Conservation (phyloP, 306 rosid species). For the Cicer judaicum region DNA sequence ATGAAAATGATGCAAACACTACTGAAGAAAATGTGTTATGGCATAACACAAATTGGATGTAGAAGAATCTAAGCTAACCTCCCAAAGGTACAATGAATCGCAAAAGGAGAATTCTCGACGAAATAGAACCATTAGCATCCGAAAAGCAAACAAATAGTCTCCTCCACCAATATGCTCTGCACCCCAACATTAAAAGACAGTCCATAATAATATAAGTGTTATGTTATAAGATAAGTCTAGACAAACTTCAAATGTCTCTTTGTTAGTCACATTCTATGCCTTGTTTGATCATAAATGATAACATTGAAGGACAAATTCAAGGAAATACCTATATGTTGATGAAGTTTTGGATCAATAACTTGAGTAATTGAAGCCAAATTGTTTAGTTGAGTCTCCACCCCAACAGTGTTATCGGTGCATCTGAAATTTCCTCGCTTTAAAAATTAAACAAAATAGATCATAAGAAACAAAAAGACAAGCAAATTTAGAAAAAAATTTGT, state of each 20-base stretch:
- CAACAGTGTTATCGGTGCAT: conserved; percentile 84
- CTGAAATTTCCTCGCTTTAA: conserved; percentile 93
- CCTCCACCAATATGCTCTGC: conserved; percentile 97
- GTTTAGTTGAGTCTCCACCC: conserved; percentile 84
- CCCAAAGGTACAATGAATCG: conserved; percentile 98
- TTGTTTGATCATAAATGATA: not conserved
- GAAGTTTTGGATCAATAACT: conserved; percentile 96
- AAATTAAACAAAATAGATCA: conserved; percentile 40
- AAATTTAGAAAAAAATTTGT: not conserved
- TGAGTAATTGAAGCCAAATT: conserved; percentile 85
- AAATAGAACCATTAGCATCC: conserved; percentile 98
- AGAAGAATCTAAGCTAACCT: conserved; percentile 56
- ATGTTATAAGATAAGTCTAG: too few species aligned
- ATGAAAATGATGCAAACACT: not conserved
- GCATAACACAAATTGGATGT: not conserved
- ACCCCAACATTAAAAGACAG: conserved; percentile 43
- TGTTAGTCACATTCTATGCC: too few species aligned
- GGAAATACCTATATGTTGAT: conserved; percentile 84
- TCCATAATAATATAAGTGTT: too few species aligned
- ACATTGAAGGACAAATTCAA: not conserved
- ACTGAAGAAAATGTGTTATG: not conserved
- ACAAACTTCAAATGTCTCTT: too few species aligned
- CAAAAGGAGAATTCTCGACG: conserved; percentile 98
- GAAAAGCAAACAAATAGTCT: conserved; percentile 91
- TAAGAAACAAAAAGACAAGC: conserved; percentile 43